These are phyloP conservation scores for Ogataea salicorniae DNA, from an alignment of 805 yeast genomes.

Conservation along the genomic window DNA sequence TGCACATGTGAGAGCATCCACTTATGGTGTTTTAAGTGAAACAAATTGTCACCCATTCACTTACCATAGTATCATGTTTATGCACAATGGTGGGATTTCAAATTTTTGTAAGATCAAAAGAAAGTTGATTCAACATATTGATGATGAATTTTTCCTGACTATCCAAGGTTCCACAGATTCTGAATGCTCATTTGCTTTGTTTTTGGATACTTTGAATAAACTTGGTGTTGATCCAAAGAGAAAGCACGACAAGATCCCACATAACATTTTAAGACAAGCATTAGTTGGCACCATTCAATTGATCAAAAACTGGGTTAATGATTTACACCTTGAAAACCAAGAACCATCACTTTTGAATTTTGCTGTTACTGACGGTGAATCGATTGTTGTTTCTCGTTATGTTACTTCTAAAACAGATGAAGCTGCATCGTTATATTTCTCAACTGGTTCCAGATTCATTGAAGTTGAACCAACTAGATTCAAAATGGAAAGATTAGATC, in stretches of 20 bases:
- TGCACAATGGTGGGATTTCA: slow-evolving; percentile 94
- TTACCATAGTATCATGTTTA: slow-evolving; percentile 82
- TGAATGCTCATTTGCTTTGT: slow-evolving; percentile 90
- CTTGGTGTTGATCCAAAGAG: slow-evolving; percentile 67
- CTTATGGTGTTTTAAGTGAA: slow-evolving; percentile 90
- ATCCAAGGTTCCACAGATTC: slow-evolving; percentile 95
- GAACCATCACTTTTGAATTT: slow-evolving; percentile 88
- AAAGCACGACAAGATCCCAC: slow-evolving; percentile 30
- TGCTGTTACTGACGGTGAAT: slow-evolving; percentile 90
- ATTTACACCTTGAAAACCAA: slow-evolving; percentile 37
- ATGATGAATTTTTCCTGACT: slow-evolving; percentile 71
- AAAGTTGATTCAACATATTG: slow-evolving; percentile 60
- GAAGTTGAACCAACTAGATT: slow-evolving; percentile 91
- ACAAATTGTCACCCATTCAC: slow-evolving; percentile 97
- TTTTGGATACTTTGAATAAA: slow-evolving; percentile 66
- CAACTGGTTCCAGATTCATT: slow-evolving; percentile 86
- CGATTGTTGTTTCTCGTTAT: slow-evolving; percentile 83
- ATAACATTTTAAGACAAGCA: slow-evolving; percentile 59
- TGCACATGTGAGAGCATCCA: slow-evolving; percentile 95
- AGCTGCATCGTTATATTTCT: slow-evolving; percentile 93
- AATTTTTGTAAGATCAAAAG: slow-evolving; percentile 72
- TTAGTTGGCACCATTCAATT: slow-evolving; percentile 66
- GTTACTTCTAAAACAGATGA: slow-evolving; percentile 87
- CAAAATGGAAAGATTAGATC: slow-evolving; percentile 87
- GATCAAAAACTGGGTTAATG: slow-evolving; percentile 76